Base-by-base conservation (phyloP, 306 rosid genomes). In the Sicyos edulis region DNA sequence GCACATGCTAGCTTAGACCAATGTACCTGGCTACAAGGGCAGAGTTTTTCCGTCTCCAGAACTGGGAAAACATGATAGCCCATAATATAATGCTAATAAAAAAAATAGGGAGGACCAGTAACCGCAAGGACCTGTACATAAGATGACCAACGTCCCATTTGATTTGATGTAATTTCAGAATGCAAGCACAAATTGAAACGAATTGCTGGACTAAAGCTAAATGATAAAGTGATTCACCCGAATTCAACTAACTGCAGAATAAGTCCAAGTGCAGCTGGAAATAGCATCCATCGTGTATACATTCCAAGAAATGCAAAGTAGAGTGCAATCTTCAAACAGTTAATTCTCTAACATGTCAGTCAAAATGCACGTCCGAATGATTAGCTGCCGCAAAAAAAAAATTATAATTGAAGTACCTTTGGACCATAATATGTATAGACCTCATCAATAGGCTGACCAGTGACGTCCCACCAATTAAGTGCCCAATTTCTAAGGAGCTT, bases 251-350 rank as follows among this genome's bases (percentile, higher is more conserved):
- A 79, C 71, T 89, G 95, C 87, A 89, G 77, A 70, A 81, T 76
- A 62, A 93, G 82, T 57, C 97, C 99, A 78, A 91, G 87, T 40
- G 76, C 83, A 47, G 97, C 96, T 10, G 89, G 96, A 74, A 87
- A 89, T 76, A 93, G 88, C 82, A 91, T 77, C 99, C 99, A 93
- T 70, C 62, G 82, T 40, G 99, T 89, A 79, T 85, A 93, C 97
- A 91, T 91, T 83, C 99, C 99, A 75, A 93, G 95, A 81, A 93
- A 93, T 76, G 99, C 87, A 82, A 93, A 93, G 82, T 93, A 93
- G 74, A 91, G 83, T 40, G 96, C 97, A 66, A 93, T 87, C 99
- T 93, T 86, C 82, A 80, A 63, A 79, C 73, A 37, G 51, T 44
- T 78, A 70, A 61, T 73, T 70, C 70, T 71, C 67, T 54, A 51